Conservation (phyloP, 805 yeast species). For the Sugiyamaella qingdaonensis region DNA sequence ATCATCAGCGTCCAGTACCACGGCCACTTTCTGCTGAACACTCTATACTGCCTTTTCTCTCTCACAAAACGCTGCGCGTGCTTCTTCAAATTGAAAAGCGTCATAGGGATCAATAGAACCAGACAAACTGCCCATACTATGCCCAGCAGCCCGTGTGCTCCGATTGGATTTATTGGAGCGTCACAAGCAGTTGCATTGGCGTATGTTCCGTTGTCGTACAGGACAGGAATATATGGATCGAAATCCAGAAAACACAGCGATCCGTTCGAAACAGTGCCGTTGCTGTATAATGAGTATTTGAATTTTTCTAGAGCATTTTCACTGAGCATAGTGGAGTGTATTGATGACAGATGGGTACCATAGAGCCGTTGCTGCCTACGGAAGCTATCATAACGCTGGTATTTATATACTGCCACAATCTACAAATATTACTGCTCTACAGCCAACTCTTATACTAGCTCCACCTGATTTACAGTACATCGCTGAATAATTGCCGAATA, state of each 20-base stretch:
- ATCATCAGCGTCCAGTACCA: constrained; percentile 30
- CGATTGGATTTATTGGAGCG: constrained; percentile 23
- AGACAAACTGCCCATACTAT: constrained; percentile 22
- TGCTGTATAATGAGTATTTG: constrained; percentile 23
- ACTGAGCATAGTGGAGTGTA: not conserved
- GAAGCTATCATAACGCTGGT: too few relatives aligned
- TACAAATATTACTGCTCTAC: too few relatives aligned
- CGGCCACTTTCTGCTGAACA: constrained; percentile 26
- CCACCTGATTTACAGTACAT: too few relatives aligned
- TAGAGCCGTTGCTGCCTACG: too few relatives aligned
- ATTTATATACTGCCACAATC: too few relatives aligned
- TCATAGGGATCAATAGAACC: constrained; percentile 20
- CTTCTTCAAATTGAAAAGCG: constrained; percentile 27
- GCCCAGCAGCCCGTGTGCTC: constrained; percentile 26
- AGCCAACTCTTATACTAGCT: too few relatives aligned
- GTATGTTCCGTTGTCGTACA: constrained; percentile 24
- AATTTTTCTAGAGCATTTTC: constrained; percentile 15
- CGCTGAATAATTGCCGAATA: too few relatives aligned
- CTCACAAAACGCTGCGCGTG: constrained; percentile 22
- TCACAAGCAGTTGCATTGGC: constrained; percentile 23
- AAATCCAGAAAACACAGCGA: constrained; percentile 27
- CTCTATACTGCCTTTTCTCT: constrained; percentile 24
- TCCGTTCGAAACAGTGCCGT: constrained; percentile 30
- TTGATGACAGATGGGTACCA: too few relatives aligned
- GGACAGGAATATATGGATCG: constrained; percentile 22